Evolutionary conservation across 2,329 filamentous ascomycete genomes (phyloP), one percentile per base, ranked within the genome.

Genomic region (Claviceps arundinis): DNA sequence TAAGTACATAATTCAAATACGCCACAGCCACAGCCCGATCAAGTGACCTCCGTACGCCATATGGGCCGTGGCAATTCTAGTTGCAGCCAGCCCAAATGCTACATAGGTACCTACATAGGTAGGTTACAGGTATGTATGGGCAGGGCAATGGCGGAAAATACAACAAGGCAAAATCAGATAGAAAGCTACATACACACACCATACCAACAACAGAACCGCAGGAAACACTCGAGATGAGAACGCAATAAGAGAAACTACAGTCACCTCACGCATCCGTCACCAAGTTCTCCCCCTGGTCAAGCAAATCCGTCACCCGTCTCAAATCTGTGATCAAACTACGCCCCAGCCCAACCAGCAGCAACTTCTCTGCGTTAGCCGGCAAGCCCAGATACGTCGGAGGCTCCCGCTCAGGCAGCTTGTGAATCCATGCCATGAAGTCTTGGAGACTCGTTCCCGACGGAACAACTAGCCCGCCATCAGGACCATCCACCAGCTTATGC

Each of bases 311-410:
- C 50, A 98, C 87, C 67, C 84, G 87, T 64, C 84, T 83, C 66
- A 97, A 62, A 67, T 96, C 90, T 57, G 77, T 78, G 61, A 96
- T 83, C 78, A 96, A 83, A 62, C 84, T 87, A 63, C 81, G 80
- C 44, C 91, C 94, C 62, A 95, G 82, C 2, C 88, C 90, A 14
- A 95, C 87, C 37, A 98, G 76, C 60, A 98, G 69, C 64, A 98
- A 66, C 71, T 97, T 98, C 81, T 98, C 93, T 19, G 93, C 93
- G 66, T 98, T 96, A 30, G 89, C 88, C 38, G 93, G 93, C 59
- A 98, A 70, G 22, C 93, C 94, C 16, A 98, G 76, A 65, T 95
- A 98, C 1, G 89, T 95, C 4, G 93, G 93, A 30, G 94, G 94
- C 68, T 98, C 93, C 61, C 93, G 82, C 75, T 98, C 93, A 0